Base-by-base conservation (phyloP, 345 rosid genomes). In the Gossypium anomalum region DNA sequence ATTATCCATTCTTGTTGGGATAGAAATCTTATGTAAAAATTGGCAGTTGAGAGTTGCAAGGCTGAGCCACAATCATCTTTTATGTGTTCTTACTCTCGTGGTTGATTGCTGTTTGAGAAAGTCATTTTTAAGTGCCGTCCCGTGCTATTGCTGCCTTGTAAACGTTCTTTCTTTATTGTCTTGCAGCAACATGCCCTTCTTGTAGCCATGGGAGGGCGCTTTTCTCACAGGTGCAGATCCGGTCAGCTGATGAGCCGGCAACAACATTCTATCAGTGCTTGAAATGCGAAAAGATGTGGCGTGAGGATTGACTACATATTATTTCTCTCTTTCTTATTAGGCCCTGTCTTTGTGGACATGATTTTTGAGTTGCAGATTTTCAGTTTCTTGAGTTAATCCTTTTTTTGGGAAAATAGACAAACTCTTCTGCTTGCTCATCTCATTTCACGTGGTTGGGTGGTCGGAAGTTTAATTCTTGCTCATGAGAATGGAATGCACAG, bases 231-330 rank as follows among this genome's bases (percentile, higher is more conserved):
- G 75, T 86, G 14, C 91, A 86, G 80, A 87, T 84, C 20, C 85
- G 90, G 17, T 89, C 90, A 44, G 93, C 92, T 51, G 92, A 89
- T 77, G 90, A 87, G 76, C 91, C 93, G 0, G 88, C 87, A 52
- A 86, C 90, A 10, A 82, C 88, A 23, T 86, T 89, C 79, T 89
- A 85, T 82, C 80, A 78, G 72, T 89, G 93, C 85, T 67, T 88
- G 78, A 80, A 75, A 34, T 87, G 93, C 67, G 49, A 47, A 12
- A 69, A 59, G 38, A 29, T 47, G 45, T 76, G 78, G 78, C 67
- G 67, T 13, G 78, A 76, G 22, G 74, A 76, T 59, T 76, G 58
- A 75, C 20, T n/a, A 3, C 48, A 7, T 44, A 17, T 70, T 44
- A 38, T 23, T 25, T 7, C 43, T 43, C 13, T 56, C 4, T 38